Evolutionary conservation across 306 rosid genomes (phyloP), one percentile per base, ranked within the genome.

Genomic region (Cucurbita argyrosperma): DNA sequence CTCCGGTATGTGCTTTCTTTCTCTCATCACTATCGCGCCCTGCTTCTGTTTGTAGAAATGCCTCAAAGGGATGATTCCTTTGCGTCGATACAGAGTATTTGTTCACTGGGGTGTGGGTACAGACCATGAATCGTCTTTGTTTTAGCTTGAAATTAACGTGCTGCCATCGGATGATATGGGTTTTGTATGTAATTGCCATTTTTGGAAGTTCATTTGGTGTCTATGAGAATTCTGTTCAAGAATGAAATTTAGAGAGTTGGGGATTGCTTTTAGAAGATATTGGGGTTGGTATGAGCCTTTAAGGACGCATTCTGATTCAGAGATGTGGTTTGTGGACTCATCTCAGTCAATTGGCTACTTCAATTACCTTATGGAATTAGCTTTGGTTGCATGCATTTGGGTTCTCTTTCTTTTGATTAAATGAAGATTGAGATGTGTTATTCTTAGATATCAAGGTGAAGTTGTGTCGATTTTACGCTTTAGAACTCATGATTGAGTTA

Each of bases 1-100:
- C 47, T 21, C 82, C 8, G 96, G 98, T 88, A 83, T 14, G 64
- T 23, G 59, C 77, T 71, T 15, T n/a, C 12, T 67, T 7, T 8
- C 35, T 59, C 26, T 15, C 0, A 5, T 45, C 4, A 64, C 15
- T 6, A 70, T 38, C 45, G 30, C 64, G 14, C 10, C 0, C 60
- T 7, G 11, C 18, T 37, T 16, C 58, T 23, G 26, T 70, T 70
- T 15, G 23, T 7, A 3, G 1, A 68, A 68, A 68, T 68, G 74
- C 8, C 57, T 46, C 2, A 23, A 68, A 47, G 13, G 30, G 42
- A 67, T 13, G 15, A 12, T 70, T 30, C n/a, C 6, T 66, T 66
- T 43, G 23, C 38, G 3, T 66, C n/a, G 18, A 2, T 43, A 39
- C 72, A 64, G 1, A 11, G 56, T 67, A 46, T 14, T 67, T 7